Evolutionary conservation across 257 asterid genomes (phyloP).

Genomic region (Solanum pennellii): DNA sequence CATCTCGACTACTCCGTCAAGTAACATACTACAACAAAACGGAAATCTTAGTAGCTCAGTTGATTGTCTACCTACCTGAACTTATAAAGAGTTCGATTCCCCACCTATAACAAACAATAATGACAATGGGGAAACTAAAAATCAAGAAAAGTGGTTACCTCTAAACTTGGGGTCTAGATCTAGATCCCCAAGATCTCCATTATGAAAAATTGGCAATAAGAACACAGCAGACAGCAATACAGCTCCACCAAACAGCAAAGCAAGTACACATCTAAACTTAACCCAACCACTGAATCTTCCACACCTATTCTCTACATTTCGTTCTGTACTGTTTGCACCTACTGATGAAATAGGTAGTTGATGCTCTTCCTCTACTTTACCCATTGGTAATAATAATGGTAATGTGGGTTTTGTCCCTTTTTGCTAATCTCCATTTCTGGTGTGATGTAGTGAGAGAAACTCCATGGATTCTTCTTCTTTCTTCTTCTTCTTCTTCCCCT

Average conservation of each 20-base stretch:
- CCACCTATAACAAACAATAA: not conserved
- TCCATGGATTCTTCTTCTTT: constrained; percentile 13
- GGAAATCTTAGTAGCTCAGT: not conserved
- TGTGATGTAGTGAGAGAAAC: constrained; percentile 21
- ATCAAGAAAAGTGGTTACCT: constrained; percentile 12
- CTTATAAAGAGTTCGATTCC: not conserved
- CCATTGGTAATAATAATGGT: constrained; percentile 34
- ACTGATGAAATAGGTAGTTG: constrained; percentile 27
- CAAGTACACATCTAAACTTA: constrained; percentile 56
- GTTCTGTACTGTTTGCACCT: constrained; percentile 38
- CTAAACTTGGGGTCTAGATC: constrained; percentile 54
- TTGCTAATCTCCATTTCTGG: constrained; percentile 28
- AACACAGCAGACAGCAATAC: constrained; percentile 63
- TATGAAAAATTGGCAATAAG: constrained; percentile 58
- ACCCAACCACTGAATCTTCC: constrained; percentile 27
- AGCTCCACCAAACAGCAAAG: constrained; percentile 49
- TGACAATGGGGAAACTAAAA: not conserved
- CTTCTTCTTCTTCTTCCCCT: not conserved
- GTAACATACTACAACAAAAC: not conserved
- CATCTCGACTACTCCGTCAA: not conserved
- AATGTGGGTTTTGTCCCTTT: constrained; percentile 41
- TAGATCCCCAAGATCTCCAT: constrained; percentile 48
- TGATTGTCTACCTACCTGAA: not conserved
- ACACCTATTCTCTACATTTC: constrained; percentile 24
- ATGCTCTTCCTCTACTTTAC: constrained; percentile 57